Conservation (phyloP, 2,329 filamentous ascomycete genomes). For the Trichoderma aggressivum region DNA sequence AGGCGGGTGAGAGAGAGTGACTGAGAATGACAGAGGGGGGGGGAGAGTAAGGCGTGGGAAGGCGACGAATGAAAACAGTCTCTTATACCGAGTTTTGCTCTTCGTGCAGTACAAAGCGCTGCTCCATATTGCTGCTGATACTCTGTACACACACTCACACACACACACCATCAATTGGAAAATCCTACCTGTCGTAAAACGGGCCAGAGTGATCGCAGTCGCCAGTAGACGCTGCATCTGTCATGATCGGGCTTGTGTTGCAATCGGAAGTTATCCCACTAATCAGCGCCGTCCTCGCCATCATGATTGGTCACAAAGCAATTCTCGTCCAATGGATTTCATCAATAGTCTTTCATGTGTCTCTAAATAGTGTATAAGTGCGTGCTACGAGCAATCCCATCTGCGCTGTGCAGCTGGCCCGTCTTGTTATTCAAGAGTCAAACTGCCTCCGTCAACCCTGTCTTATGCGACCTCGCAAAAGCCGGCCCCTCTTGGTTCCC, state of each 20-base stretch:
- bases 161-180: neutral
- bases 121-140: neutral
- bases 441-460: slow-evolving; percentile 8
- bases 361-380: slow-evolving; percentile 15
- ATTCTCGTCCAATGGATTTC: neutral
- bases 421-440: slow-evolving; percentile 9
- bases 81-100: slow-evolving; percentile 6
- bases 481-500: slow-evolving; percentile 10
- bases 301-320: neutral
- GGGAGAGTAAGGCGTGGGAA: neutral
- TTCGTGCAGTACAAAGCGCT: neutral
- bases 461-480: slow-evolving; percentile 2
- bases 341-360: slow-evolving; percentile 7
- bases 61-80: neutral
- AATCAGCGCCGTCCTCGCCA: neutral
- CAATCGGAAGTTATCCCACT: slow-evolving; percentile 11
- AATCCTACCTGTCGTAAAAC: neutral
- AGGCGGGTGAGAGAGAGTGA: neutral
- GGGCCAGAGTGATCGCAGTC: neutral
- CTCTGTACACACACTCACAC: neutral
- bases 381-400: slow-evolving; percentile 4
- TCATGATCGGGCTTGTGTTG: neutral
- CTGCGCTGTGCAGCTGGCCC: slow-evolving; percentile 1
- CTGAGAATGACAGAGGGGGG: neutral
- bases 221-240: neutral